These are phyloP conservation scores for Phenoliferia sp. DNA, from an alignment of 1,284 basidiomycete genomes.

Conservation along the genomic window DNA sequence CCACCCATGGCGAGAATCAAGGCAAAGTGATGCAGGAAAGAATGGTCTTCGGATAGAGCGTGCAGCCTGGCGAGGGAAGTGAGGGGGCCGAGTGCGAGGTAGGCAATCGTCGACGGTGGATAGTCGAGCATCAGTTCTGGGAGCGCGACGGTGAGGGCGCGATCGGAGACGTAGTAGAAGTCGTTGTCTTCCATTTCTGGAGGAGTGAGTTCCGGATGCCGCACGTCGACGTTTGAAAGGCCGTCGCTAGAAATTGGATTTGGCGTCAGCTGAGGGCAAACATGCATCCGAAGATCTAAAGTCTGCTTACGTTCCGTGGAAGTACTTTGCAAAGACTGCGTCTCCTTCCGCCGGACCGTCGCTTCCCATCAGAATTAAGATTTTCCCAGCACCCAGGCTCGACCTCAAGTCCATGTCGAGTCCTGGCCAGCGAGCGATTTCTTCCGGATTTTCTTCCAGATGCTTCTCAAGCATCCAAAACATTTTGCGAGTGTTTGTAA, in stretches of 20 bases:
- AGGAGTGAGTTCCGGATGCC: conserved; percentile 67
- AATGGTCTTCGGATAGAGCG: conserved; percentile 58
- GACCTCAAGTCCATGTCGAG: conserved; percentile 41
- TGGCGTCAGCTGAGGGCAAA: too few relatives aligned
- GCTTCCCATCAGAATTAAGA: conserved; percentile 50
- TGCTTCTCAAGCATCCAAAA: conserved; percentile 68
- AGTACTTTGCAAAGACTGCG: conserved; percentile 76
- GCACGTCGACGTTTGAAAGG: conserved; percentile 63
- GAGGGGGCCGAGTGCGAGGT: conserved; percentile 80
- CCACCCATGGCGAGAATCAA: conserved; percentile 91
- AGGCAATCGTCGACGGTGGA: conserved; percentile 64
- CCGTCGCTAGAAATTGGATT: conserved; percentile 53
- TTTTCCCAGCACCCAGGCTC: conserved; percentile 42
- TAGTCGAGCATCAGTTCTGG: conserved; percentile 60
- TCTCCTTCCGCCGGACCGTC: conserved; percentile 70
- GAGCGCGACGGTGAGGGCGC: conserved; percentile 58
- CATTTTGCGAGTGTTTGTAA: conserved; percentile 67
- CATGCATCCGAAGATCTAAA: background rate
- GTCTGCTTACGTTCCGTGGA: conserved; percentile 44
- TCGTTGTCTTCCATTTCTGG: conserved; percentile 31
- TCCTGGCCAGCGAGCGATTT: conserved; percentile 58
- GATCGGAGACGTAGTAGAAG: conserved; percentile 43
- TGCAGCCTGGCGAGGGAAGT: conserved; percentile 65
- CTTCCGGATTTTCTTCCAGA: conserved; percentile 56
- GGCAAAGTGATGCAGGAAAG: conserved; percentile 50